These are phyloP conservation scores for Hanseniaspora vineae DNA, from an alignment of 805 yeast genomes.

Conservation along the genomic window DNA sequence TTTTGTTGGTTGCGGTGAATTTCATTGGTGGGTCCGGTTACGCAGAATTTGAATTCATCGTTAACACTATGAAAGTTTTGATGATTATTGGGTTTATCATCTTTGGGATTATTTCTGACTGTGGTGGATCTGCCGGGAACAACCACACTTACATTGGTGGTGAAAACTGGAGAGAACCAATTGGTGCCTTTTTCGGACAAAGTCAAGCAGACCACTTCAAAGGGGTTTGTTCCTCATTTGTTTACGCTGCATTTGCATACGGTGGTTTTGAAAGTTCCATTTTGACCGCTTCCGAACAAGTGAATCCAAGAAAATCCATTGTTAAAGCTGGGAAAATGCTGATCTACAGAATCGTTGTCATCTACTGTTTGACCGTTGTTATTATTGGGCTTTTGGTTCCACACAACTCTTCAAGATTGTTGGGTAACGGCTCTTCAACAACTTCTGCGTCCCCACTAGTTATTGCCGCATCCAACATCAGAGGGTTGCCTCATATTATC, in stretches of 20 bases:
- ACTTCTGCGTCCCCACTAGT: conserved; percentile 39
- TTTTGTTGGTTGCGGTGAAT: conserved; percentile 36
- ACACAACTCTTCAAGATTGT: conserved; percentile 29
- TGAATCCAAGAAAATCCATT: conserved; percentile 35
- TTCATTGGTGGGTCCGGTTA: conserved; percentile 49
- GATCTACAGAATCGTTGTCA: conserved; percentile 38
- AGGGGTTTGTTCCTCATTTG: conserved; percentile 40
- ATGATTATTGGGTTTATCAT: conserved; percentile 49
- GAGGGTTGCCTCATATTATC: conserved; percentile 58
- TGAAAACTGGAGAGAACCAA: conserved; percentile 32
- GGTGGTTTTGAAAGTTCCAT: conserved; percentile 52
- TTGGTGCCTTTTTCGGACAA: conserved; percentile 36
- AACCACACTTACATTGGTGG: conserved; percentile 35
- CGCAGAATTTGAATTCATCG: conserved; percentile 54
- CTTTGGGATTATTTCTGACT: conserved; percentile 37
- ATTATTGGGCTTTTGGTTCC: conserved; percentile 48
- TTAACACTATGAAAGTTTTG: conserved; percentile 40
- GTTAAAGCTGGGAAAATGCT: conserved; percentile 42
- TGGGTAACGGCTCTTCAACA: conserved; percentile 27
- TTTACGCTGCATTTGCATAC: conserved; percentile 46
- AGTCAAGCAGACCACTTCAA: conserved; percentile 33
- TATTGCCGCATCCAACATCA: conserved; percentile 34
- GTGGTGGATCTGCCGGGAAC: conserved; percentile 40
- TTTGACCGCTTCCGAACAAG: conserved; percentile 33
- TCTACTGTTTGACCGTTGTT: conserved; percentile 40